Evolutionary conservation across 1,284 basidiomycete species (phyloP).

Genomic region (Tilletia indica): DNA sequence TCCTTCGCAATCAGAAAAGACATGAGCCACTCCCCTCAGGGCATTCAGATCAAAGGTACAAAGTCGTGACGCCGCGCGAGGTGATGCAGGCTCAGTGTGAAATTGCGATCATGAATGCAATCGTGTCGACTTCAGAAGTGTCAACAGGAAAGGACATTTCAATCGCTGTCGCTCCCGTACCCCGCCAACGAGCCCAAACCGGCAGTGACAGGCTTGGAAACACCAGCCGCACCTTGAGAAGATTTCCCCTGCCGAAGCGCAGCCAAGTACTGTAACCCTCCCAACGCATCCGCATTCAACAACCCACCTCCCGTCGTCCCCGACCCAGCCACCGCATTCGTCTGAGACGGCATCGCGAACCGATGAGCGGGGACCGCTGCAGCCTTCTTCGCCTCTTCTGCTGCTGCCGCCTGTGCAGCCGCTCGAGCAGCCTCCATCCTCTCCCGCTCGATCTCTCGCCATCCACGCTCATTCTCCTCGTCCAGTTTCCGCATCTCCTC

Average conservation of each 20-base stretch:
- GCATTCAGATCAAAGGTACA: too few species aligned
- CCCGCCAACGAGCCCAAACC: conserved; percentile 43
- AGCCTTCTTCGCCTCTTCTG: conserved; percentile 7
- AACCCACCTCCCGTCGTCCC: conserved; percentile 18
- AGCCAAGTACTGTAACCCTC: conserved; percentile 33
- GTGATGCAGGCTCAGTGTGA: background rate
- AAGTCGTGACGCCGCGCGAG: too few species aligned
- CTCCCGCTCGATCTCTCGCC: conserved; percentile 41
- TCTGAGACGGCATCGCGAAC: background rate
- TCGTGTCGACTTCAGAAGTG: background rate
- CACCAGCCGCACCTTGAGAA: background rate
- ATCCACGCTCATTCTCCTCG: conserved; percentile 48
- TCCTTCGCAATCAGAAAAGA: conserved; percentile 3
- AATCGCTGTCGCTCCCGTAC: conserved; percentile 49
- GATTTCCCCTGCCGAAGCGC: conserved; percentile 20
- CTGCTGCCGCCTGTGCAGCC: conserved; percentile 17
- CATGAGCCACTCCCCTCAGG: too few species aligned
- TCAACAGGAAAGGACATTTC: background rate
- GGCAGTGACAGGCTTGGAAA: conserved; percentile 11
- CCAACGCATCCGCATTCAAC: conserved; percentile 35
- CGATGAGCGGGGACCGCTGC: conserved; percentile 12
- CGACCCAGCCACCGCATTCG: background rate
- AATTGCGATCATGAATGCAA: background rate
- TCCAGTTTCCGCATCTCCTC: conserved; percentile 45
- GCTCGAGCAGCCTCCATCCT: conserved; percentile 24